Conservation (phyloP, 371 early-diverging fungal species). For the Dentiscutata heterogama region DNA sequence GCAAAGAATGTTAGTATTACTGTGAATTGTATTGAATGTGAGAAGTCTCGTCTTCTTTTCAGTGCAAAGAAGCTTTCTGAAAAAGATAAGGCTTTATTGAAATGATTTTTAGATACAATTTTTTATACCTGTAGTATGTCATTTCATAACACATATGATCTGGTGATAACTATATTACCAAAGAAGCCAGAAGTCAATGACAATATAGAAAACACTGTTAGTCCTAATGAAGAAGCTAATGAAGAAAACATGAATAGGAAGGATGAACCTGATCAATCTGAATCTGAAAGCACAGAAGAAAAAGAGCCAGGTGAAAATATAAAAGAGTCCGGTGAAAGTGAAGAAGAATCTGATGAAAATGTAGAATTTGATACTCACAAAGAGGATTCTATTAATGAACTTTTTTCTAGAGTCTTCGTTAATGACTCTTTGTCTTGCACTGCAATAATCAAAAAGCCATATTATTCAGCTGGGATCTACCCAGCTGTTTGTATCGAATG, state of each 20-base stretch:
- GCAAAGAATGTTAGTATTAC: not conserved
- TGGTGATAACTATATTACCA: not conserved
- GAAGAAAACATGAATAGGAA: not conserved
- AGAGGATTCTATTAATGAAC: not conserved
- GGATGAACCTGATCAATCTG: not conserved
- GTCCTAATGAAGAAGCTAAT: no score
- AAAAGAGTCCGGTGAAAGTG: not conserved
- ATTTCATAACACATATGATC: not conserved
- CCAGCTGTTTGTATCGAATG: not conserved
- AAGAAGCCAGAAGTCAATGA: no score
- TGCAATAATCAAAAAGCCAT: not conserved
- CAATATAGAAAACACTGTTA: no score
- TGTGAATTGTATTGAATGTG: not conserved
- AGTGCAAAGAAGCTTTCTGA: not conserved
- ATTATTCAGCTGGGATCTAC: not conserved
- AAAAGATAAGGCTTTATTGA: not conserved
- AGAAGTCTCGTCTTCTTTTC: not conserved
- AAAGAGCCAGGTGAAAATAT: no score
- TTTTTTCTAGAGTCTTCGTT: not conserved
- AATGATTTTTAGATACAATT: no score
- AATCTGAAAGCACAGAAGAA: no score
- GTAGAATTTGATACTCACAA: not conserved
- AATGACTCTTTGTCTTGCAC: not conserved
- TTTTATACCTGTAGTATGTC: not conserved
- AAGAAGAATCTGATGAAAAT: not conserved